These are phyloP conservation scores for Corylus americana DNA, from an alignment of 306 rosid species.

Conservation along the genomic window DNA sequence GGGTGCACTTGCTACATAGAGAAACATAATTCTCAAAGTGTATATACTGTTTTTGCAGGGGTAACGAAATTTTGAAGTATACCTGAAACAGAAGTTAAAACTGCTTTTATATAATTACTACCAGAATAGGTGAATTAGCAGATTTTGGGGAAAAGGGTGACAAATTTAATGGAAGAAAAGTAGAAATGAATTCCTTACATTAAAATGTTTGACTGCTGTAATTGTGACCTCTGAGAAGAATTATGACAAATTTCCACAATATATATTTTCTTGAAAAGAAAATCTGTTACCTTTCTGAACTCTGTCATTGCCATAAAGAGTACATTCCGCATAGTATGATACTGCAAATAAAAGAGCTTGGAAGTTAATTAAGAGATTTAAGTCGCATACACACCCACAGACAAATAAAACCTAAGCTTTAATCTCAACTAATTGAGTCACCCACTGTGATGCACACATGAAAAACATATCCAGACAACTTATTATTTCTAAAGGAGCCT, in stretches of 20 bases:
- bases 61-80: background rate
- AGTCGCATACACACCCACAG: background rate
- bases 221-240: background rate
- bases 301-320: conserved; percentile 83
- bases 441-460: background rate
- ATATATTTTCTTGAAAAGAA: conserved; percentile 12
- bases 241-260: conserved; percentile 1
- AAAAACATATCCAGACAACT: background rate
- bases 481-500: too few relatives aligned
- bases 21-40: background rate
- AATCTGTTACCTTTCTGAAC: conserved; percentile 58
- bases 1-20: background rate
- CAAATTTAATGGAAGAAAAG: background rate
- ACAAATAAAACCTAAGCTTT: background rate
- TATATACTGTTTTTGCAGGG: background rate
- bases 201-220: background rate
- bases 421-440: background rate
- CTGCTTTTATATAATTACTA: background rate
- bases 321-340: conserved; percentile 77
- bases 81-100: background rate
- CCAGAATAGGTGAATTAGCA: background rate
- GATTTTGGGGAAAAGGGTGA: background rate
- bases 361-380: background rate
- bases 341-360: conserved; percentile 47
- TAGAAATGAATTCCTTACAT: background rate